Evolutionary conservation across 441 rosid species (phyloP).

Genomic region (Pelargonium fulgidum): DNA sequence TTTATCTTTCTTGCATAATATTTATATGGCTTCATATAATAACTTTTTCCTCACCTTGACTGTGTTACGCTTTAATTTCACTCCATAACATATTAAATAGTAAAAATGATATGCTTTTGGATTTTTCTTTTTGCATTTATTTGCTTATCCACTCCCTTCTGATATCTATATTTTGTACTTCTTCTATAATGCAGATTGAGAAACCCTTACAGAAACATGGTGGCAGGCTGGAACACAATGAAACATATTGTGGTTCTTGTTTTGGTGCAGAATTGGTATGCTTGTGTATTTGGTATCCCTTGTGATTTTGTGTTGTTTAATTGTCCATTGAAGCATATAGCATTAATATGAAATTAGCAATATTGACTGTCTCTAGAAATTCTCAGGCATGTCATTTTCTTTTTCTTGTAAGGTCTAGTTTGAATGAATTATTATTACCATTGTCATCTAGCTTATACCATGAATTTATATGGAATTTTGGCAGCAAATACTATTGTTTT

Average conservation of each 20-base stretch:
- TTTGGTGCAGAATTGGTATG: constrained; percentile 81
- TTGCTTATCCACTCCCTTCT: constrained; percentile 2
- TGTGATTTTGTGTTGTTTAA: background rate
- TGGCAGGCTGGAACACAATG: constrained; percentile 90
- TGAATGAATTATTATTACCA: background rate
- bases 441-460: background rate
- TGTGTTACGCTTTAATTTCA: background rate
- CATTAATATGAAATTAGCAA: background rate
- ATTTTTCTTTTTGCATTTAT: background rate
- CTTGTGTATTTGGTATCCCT: constrained; percentile 11
- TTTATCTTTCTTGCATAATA: too few relatives aligned
- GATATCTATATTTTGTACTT: background rate
- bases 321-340: background rate
- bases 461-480: background rate
- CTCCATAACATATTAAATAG: background rate
- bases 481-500: background rate
- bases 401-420: background rate
- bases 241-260: constrained; percentile 91
- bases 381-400: background rate
- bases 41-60: background rate
- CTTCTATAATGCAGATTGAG: constrained; percentile 53
- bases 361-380: background rate
- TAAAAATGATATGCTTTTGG: background rate
- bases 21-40: too few relatives aligned
- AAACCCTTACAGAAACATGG: constrained; percentile 91